Evolutionary conservation across 2,329 filamentous ascomycete species (phyloP), one percentile per base, ranked within the genome.

Genomic region (Fusarium newnesense): DNA sequence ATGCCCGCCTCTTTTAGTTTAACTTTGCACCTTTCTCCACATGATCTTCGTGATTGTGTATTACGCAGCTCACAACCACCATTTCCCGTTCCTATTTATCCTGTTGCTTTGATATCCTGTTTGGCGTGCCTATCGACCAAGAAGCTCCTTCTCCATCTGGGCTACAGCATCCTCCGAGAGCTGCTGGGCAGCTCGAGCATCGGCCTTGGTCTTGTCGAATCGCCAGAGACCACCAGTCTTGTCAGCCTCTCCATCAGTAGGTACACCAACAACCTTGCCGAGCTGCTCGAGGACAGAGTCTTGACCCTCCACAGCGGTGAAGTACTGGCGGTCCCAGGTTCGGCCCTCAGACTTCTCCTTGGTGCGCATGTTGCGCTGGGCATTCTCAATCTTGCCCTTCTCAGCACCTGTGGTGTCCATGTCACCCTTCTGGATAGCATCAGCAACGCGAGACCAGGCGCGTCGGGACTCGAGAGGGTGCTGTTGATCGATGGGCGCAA

Each of bases 371-470:
- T 87, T 81, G 89, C 94, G 91, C 86, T 98, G 96, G 40, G 92
- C 91, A 76, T 94, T 94, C 83, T 98, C 96, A 73, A 98, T 97
- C 82, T 94, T 94, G 64, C 89, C 89, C 86, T 98, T 98, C 80
- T 97, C 94, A 19, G 84, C 79, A 4, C 91, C 90, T 2, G 94
- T 94, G 9, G 88, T 85, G 75, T 97, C 94, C 89, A 98, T 94
- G 81, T 98, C 94, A 65, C 94, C 93, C 75, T 88, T 90, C 64
- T 90, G 87, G 77, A 98, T 96, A 52, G 92, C 94, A 36, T 89
- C 89, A 2, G 94, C 94, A 32, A 98, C 96, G 78, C 93, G 94
- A 72, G 88, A 86, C 96, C 96, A 98, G 7, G 96, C 96, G 65
- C 93, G 90, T 52, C 96, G 91, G 19, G 93, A 94, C 84, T 98